Base-by-base conservation (phyloP, 2,329 filamentous ascomycete genomes). In the Cytospora leucostoma region DNA sequence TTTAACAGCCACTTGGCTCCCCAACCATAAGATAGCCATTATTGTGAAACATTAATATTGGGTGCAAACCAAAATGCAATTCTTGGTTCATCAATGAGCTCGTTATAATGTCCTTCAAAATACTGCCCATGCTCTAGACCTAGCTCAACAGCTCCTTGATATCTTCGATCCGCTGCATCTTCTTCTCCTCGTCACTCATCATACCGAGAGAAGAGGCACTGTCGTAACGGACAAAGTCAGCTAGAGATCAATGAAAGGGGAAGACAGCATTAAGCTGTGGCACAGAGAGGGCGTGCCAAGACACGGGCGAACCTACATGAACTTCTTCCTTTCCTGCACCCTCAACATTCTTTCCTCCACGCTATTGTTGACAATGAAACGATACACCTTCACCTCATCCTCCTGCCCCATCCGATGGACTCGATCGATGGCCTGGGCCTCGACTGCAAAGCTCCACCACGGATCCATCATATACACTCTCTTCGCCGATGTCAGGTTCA, bases 391-490 rank as follows among this genome's bases (percentile, higher is more conserved):
- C 2, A 99, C 95, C 71, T 94, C 91, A 17, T 87, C 84, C 56
- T 90, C 88, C 75, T 99, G 95, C 0, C 95, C 95, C 91, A 99
- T 97, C 10, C 95, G 87, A 79, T 99, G 95, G 38, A 99, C 93
- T 1, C 95, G 91, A 78, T 99, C 95, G 71, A 99, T 98, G 10
- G 95, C 95, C 76, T 99, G 95, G 6, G 93, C 92, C 77, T 99
- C 95, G 13, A 98, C 89, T 0, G 95, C 93, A 76, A 94, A 99
- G 73, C 91, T 96, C 95, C 95, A 99, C 95, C 95, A 99, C 0
- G 95, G 95, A 75, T 99, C 95, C 95, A 99, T 98, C 91, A 99
- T 96, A 78, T 90, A 99, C 6, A 99, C 96, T 60, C 91, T 82
- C 67, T 89, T 92, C 7, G 95, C 95, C 68, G 88, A 88, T 0